Evolutionary conservation across 371 early-diverging fungal genomes (phyloP).

Genomic region (Mucor irregularis): DNA sequence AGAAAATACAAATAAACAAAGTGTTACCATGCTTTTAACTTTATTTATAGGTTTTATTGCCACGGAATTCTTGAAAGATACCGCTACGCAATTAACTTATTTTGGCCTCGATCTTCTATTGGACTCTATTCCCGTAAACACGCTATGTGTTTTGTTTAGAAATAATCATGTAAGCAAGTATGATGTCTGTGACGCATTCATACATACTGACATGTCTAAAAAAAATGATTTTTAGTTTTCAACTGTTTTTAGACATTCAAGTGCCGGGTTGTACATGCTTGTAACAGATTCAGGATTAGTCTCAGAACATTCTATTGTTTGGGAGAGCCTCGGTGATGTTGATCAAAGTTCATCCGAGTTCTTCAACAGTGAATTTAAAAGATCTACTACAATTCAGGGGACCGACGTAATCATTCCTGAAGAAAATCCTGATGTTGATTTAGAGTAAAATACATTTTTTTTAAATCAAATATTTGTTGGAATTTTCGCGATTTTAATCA

Average conservation of each 20-base stretch:
- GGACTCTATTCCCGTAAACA: conserved; percentile 60
- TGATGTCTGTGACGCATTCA: not conserved
- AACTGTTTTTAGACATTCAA: conserved; percentile 72
- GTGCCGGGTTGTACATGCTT: conserved; percentile 69
- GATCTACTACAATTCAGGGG: conserved; percentile 16
- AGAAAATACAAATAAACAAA: not conserved
- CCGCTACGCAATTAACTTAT: conserved; percentile 84
- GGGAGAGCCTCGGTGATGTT: conserved; percentile 77
- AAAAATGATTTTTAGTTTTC: conserved; percentile 59
- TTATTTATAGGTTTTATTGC: conserved; percentile 49
- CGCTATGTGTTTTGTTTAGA: conserved; percentile 82
- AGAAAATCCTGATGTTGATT: not conserved
- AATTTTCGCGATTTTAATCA: too few species aligned
- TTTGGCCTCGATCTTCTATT: conserved; percentile 71
- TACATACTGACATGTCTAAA: not conserved
- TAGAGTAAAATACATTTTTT: not conserved
- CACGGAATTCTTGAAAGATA: conserved; percentile 67
- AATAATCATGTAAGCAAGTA: conserved; percentile 88
- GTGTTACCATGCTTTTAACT: not conserved
- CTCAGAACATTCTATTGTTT: conserved; percentile 62
- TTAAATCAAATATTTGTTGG: too few species aligned
- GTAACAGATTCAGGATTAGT: conserved; percentile 88
- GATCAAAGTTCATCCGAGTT: conserved; percentile 70
- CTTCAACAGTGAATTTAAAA: conserved; percentile 60
- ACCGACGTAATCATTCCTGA: not conserved